phyloP scores from a whole-genome alignment of 2,329 filamentous ascomycete genomes.

The Cladosporium velox region DNA sequence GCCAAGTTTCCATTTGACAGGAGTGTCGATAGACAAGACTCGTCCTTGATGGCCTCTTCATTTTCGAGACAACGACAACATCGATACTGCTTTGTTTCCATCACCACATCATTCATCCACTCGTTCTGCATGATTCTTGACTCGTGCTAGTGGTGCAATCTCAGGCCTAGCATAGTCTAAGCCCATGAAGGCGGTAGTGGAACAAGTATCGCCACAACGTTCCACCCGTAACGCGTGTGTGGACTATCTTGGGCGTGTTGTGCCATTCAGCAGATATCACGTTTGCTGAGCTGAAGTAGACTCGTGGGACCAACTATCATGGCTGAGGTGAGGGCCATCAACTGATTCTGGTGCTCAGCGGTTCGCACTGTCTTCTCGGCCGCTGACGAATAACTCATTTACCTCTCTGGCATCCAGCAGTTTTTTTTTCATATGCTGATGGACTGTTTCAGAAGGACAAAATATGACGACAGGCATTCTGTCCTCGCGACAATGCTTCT shows the following conservation, averaged over 20 bases:
- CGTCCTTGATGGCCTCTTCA: not conserved
- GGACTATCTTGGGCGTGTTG: not conserved
- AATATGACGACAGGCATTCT: not conserved
- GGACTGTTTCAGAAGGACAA: not conserved
- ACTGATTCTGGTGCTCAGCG: too few species aligned
- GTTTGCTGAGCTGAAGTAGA: too few species aligned
- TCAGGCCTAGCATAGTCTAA: not conserved
- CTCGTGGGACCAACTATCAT: too few species aligned
- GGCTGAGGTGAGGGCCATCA: too few species aligned
- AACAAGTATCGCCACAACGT: not conserved
- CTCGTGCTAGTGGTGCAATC: not conserved
- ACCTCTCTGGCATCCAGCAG: not conserved
- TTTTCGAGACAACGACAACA: not conserved
- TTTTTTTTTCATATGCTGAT: not conserved
- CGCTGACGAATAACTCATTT: not conserved
- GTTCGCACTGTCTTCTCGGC: not conserved
- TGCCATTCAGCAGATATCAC: not conserved
- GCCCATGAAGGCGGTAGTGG: not conserved
- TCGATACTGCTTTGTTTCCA: not conserved
- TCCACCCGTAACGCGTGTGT: not conserved
- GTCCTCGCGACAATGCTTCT: not conserved
- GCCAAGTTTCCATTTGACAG: not conserved
- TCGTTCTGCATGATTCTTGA: not conserved
- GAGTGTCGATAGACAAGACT: not conserved
- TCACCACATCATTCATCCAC: not conserved